Evolutionary conservation across 2,329 filamentous ascomycete species (phyloP).

Genomic region (Torrubiellomyces zombiae): DNA sequence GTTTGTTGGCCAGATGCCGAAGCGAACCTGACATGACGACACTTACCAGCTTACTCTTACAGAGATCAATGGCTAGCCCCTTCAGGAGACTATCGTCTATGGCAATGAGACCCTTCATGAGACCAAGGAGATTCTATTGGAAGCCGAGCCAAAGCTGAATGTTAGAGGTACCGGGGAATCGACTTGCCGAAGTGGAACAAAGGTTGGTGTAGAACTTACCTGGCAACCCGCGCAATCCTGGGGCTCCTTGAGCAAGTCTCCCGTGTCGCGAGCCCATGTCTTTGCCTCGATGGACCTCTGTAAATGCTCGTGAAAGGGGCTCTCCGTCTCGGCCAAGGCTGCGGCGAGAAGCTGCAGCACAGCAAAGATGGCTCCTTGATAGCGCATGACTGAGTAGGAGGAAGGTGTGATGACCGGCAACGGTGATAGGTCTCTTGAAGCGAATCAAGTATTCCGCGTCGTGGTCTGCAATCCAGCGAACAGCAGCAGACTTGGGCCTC

Average conservation of each 20-base stretch:
- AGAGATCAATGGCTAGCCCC: constrained; percentile 10
- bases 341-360: too few relatives aligned
- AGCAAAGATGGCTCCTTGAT: too few relatives aligned
- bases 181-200: neutral
- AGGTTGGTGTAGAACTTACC: constrained; percentile 1
- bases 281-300: constrained; percentile 1
- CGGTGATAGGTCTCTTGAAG: too few relatives aligned
- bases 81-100: constrained; percentile 24
- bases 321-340: too few relatives aligned
- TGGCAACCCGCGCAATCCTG: constrained; percentile 4
- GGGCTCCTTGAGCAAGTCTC: neutral
- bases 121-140: constrained; percentile 2
- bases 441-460: too few relatives aligned
- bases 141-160: neutral
- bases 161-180: neutral
- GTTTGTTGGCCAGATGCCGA: neutral
- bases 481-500: too few relatives aligned
- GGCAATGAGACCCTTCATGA: constrained; percentile 23
- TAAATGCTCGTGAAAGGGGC: neutral
- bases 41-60: constrained; percentile 11
- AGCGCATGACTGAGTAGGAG: too few relatives aligned
- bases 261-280: constrained; percentile 1
- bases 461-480: too few relatives aligned
- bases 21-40: constrained; percentile 6
- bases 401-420: too few relatives aligned